These are phyloP conservation scores for Cyclotella atomus DNA, from an alignment of 108 stramenopile species.

Conservation along the genomic window DNA sequence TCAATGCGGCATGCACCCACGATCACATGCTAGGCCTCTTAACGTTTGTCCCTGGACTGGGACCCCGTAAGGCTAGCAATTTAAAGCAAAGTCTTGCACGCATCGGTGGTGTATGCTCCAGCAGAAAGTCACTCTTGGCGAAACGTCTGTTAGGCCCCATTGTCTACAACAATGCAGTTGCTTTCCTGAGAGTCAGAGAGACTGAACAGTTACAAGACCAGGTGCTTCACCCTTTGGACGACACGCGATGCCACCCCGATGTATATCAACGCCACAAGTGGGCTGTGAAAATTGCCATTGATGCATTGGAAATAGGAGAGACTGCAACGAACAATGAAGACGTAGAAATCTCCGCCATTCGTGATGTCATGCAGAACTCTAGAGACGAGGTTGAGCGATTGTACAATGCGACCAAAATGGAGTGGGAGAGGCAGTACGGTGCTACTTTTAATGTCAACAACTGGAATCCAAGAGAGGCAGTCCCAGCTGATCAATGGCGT, in stretches of 20 bases:
- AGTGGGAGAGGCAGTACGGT: slow-evolving; percentile 83
- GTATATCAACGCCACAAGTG: slow-evolving; percentile 83
- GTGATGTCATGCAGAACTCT: slow-evolving; percentile 86
- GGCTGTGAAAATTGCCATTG: slow-evolving; percentile 86
- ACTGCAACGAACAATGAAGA: slow-evolving; percentile 48
- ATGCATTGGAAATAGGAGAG: slow-evolving; percentile 80
- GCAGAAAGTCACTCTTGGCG: slow-evolving; percentile 64
- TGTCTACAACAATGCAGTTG: slow-evolving; percentile 93
- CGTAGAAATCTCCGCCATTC: slow-evolving; percentile 69
- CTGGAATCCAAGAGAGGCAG: slow-evolving; percentile 80
- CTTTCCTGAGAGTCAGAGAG: slow-evolving; percentile 82
- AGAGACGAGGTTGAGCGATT: slow-evolving; percentile 74
- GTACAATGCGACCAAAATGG: slow-evolving; percentile 73
- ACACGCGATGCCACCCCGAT: slow-evolving; percentile 91
- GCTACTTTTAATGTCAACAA: slow-evolving; percentile 71
- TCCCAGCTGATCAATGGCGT: slow-evolving; percentile 77
- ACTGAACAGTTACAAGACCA: slow-evolving; percentile 65
- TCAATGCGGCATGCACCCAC: slow-evolving; percentile 75
- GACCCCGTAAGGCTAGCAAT: slow-evolving; percentile 92
- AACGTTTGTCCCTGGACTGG: slow-evolving; percentile 93
- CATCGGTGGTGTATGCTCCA: slow-evolving; percentile 68
- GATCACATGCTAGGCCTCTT: slow-evolving; percentile 82
- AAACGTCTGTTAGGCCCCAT: slow-evolving; percentile 78
- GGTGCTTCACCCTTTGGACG: slow-evolving; percentile 84
- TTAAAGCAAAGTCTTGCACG: slow-evolving; percentile 77